Evolutionary conservation across 2,329 filamentous ascomycete genomes (phyloP).

Genomic region (Alternaria ethzedia): DNA sequence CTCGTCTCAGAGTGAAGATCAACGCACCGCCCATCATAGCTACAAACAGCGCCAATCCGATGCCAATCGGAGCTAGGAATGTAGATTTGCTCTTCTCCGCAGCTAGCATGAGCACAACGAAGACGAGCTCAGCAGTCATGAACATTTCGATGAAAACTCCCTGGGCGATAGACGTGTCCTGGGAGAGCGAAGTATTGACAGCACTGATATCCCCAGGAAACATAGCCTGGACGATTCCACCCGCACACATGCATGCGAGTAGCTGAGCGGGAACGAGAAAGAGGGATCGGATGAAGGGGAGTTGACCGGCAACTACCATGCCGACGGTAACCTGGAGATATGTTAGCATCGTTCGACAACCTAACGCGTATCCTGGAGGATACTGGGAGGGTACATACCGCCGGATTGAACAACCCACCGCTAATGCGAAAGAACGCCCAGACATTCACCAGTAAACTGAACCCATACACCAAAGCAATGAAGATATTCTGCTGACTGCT

Average conservation of each 20-base stretch:
- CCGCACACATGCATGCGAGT: constrained; percentile 33
- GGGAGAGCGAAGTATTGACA: constrained; percentile 23
- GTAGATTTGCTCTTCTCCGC: constrained; percentile 41
- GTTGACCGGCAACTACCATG: constrained; percentile 26
- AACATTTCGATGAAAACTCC: constrained; percentile 30
- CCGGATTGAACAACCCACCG: constrained; percentile 25
- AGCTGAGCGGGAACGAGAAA: constrained; percentile 31
- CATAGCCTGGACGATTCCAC: constrained; percentile 28
- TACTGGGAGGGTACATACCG: constrained; percentile 16
- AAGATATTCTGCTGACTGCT: constrained; percentile 34
- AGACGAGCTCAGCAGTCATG: constrained; percentile 32
- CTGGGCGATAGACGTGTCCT: constrained; percentile 23
- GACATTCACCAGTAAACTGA: constrained; percentile 38
- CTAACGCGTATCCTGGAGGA: neutral
- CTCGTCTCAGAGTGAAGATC: too few species aligned
- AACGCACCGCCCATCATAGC: constrained; percentile 36
- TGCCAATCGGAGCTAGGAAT: constrained; percentile 29
- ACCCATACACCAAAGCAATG: constrained; percentile 38
- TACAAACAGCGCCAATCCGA: constrained; percentile 31
- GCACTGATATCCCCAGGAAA: constrained; percentile 33
- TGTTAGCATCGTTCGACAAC: neutral
- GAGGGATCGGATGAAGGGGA: constrained; percentile 23
- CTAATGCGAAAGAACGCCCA: constrained; percentile 44
- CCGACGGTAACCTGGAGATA: constrained; percentile 28
- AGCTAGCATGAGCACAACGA: constrained; percentile 37